phyloP scores from a whole-genome alignment of 768 basidiomycete species.

The Rickenella mellea region DNA sequence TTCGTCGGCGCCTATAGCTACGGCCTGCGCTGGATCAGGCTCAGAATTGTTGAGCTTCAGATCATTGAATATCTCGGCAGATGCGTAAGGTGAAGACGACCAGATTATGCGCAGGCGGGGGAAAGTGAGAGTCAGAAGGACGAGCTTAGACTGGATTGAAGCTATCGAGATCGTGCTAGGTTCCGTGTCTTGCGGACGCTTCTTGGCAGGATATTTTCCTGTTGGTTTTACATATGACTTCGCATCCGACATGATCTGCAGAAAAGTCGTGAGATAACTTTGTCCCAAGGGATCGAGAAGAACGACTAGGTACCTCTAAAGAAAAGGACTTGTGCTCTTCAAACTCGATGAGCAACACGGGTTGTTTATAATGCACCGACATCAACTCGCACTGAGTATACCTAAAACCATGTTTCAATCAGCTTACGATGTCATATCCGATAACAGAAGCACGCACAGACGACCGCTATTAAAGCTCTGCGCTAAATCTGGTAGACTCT shows the following conservation, averaged over 20 bases:
- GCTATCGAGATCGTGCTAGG: constrained; percentile 30
- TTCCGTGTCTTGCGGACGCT: constrained; percentile 23
- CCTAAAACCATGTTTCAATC: constrained; percentile 34
- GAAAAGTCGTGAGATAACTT: neutral
- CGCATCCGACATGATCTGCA: constrained; percentile 53
- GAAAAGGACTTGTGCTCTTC: constrained; percentile 96
- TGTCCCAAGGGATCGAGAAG: neutral
- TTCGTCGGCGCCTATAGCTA: constrained; percentile 73
- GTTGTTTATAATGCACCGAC: constrained; percentile 93
- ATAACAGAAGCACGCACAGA: constrained; percentile 47
- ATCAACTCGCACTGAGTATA: constrained; percentile 97
- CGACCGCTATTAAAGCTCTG: constrained; percentile 90
- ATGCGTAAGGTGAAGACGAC: constrained; percentile 93
- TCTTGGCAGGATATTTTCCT: constrained; percentile 47
- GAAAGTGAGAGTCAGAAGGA: constrained; percentile 81
- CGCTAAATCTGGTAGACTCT: constrained; percentile 89
- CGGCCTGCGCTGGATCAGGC: constrained; percentile 70
- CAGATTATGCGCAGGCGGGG: constrained; percentile 91
- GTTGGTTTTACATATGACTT: constrained; percentile 59
- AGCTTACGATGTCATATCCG: neutral
- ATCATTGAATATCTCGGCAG: constrained; percentile 86
- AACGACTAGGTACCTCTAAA: constrained; percentile 56
- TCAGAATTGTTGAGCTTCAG: constrained; percentile 74
- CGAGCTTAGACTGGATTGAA: constrained; percentile 84
- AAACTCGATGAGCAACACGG: constrained; percentile 90